Evolutionary conservation across 805 yeast species (phyloP), one percentile per base, ranked within the genome.

Genomic region (Yamadazyma insecticola): DNA sequence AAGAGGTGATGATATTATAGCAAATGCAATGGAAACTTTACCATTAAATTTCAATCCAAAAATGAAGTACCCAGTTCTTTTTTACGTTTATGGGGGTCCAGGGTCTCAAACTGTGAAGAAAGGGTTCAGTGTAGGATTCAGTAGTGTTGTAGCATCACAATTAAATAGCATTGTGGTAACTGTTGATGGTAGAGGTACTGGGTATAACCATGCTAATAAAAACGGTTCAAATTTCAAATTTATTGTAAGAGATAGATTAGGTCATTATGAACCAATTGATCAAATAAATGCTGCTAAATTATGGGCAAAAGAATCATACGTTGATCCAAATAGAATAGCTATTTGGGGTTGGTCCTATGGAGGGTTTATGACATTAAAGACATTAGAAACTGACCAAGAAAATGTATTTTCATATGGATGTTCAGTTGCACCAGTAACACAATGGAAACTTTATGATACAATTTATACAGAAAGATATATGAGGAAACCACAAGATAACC

Each of bases 301-400:
- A 1, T 90, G 92, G 82, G 68, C 75, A 3, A 28, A 57, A 4
- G 74, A 72, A 44, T 37, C 66, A 2, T 90, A 81, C 48, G 81
- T 92, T 24, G 81, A 82, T 48, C 44, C 44, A 3, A 61, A 70
- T 3, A 72, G 75, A 38, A 78, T 86, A 9, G 94, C 95, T 0
- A 75, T 90, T 33, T 92, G 97, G 90, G 98, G 98, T 6, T 92
- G 98, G 98, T 84, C 95, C 14, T 92, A 90, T 53, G 98, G 98
- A 28, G 98, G 97, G 0, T 92, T 76, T 52, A 72, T 87, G 70
- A 88, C 98, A 0, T 70, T 92, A 45, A 92, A 89, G 58, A 82
- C 95, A 0, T 62, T 92, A 28, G 97, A 92, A 57, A 67, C 69
- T 14, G 97, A 92, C 56, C 86, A 87, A 12, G 67, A 63, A 4